Conservation (phyloP, 192 early-diverging fungal species). For the Gamsiella multidivaricata region DNA sequence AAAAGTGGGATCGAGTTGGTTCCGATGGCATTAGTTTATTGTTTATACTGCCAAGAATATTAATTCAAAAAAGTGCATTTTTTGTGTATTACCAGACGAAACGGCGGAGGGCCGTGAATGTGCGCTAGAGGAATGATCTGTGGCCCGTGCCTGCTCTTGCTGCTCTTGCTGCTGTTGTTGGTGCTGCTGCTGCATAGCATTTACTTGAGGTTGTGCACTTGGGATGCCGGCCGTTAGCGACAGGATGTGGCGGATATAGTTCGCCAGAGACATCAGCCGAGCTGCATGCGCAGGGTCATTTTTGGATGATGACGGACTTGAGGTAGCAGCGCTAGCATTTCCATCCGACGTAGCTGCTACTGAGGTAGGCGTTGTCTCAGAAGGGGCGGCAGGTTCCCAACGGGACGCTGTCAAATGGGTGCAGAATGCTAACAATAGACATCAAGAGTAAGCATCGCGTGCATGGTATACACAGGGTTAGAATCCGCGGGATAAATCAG, state of each 20-base stretch:
- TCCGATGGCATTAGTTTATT: too few relatives aligned
- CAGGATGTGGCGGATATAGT: slow-evolving; percentile 46
- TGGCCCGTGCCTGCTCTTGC: slow-evolving; percentile 11
- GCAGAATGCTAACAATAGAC: slow-evolving; percentile 47
- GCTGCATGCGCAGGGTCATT: slow-evolving; percentile 15
- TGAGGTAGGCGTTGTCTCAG: not conserved
- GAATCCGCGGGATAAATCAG: not conserved
- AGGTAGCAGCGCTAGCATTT: not conserved
- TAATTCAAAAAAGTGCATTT: too few relatives aligned
- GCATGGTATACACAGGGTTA: not conserved
- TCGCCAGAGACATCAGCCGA: slow-evolving; percentile 34
- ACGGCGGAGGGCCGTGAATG: not conserved
- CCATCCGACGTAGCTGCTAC: not conserved
- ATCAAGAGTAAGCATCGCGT: not conserved
- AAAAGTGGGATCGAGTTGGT: not conserved
- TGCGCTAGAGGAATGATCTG: not conserved
- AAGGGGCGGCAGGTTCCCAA: slow-evolving; percentile 24
- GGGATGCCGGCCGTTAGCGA: slow-evolving; percentile 29
- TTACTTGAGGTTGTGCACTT: slow-evolving; percentile 1
- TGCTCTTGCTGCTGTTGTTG: slow-evolving; percentile 1
- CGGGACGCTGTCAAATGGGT: slow-evolving; percentile 41
- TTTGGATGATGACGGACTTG: not conserved
- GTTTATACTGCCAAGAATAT: too few relatives aligned
- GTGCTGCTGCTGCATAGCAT: not conserved
- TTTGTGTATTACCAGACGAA: slow-evolving; percentile 22